A percentile compares a stretch with the other conserved stretches of the same genome.
Evolutionary conservation across 176 grass and related monocot species (phyloP).

Genomic region (Pontederia paniculata): DNA sequence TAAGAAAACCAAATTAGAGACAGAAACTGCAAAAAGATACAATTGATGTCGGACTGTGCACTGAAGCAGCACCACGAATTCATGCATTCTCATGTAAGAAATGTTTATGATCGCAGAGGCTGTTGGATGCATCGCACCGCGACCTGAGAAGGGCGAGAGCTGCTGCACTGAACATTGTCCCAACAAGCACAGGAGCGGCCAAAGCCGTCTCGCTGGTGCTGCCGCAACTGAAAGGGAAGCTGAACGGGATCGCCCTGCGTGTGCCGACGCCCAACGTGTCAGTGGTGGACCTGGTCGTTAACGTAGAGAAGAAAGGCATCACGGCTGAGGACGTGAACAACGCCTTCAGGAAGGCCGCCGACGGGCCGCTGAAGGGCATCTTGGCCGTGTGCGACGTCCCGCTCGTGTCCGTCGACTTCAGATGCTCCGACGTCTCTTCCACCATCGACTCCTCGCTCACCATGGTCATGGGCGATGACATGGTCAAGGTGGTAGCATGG

Average conservation of each 20-base stretch:
- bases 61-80: not conserved
- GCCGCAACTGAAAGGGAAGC: constrained; percentile 87
- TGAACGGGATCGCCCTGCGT: constrained; percentile 93
- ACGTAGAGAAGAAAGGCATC: constrained; percentile 76
- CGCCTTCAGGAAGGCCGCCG: constrained; percentile 65
- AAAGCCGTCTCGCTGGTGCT: constrained; percentile 94
- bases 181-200: constrained; percentile 80
- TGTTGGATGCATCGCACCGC: constrained; percentile 90
- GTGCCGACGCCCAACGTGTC: constrained; percentile 98
- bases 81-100: not conserved
- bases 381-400: constrained; percentile 71
- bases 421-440: constrained; percentile 78
- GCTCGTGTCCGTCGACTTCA: constrained; percentile 91
- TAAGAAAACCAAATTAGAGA: no score
- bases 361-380: constrained; percentile 58
- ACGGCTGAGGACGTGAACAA: constrained; percentile 75
- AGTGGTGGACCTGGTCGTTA: constrained; percentile 87
- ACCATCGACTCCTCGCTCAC: constrained; percentile 80
- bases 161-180: constrained; percentile 93
- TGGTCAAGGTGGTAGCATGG: constrained; percentile 99
- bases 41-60: no score
- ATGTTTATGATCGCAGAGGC: constrained; percentile 26
- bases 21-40: not conserved
- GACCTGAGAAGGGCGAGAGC: constrained; percentile 73
- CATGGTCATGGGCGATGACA: constrained; percentile 99